phyloP scores from a whole-genome alignment of 192 early-diverging fungal species.

The Endogone sp. region DNA sequence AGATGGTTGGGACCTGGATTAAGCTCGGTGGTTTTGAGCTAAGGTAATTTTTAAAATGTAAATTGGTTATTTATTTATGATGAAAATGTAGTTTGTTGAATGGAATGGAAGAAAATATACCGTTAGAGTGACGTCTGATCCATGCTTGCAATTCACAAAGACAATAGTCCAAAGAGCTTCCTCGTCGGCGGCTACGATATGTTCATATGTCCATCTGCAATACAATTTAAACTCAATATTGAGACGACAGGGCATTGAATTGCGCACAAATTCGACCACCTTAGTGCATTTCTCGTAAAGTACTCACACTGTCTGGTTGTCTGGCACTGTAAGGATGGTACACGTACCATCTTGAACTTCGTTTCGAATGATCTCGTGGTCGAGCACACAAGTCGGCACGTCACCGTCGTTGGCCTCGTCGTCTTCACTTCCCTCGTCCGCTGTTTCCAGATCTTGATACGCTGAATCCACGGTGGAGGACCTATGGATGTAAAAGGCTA shows the following conservation, averaged over 20 bases:
- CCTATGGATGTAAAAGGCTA: constrained; percentile 28
- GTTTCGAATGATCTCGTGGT: constrained; percentile 33
- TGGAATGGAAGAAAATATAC: constrained; percentile 19
- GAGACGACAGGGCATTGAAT: background rate
- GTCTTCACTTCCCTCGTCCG: constrained; percentile 14
- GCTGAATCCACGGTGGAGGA: constrained; percentile 12
- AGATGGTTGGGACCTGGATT: constrained; percentile 46
- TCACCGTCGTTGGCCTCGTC: constrained; percentile 20
- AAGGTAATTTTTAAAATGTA: no score
- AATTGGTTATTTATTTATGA: background rate
- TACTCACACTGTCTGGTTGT: constrained; percentile 9
- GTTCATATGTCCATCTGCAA: constrained; percentile 24
- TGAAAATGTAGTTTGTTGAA: background rate
- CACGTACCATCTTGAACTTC: constrained; percentile 31
- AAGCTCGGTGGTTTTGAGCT: constrained; percentile 40
- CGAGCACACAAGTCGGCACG: constrained; percentile 29
- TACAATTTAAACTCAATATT: background rate
- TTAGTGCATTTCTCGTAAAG: background rate
- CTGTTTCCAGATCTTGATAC: constrained; percentile 20
- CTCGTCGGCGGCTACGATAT: constrained; percentile 23
- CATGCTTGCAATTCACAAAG: constrained; percentile 41
- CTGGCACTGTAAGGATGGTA: constrained; percentile 17
- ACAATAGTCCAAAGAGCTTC: constrained; percentile 41
- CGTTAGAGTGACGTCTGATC: constrained; percentile 27
- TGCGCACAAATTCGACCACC: background rate